Evolutionary conservation across 805 yeast species (phyloP).

Genomic region (Citeromyces nyonsensis): DNA sequence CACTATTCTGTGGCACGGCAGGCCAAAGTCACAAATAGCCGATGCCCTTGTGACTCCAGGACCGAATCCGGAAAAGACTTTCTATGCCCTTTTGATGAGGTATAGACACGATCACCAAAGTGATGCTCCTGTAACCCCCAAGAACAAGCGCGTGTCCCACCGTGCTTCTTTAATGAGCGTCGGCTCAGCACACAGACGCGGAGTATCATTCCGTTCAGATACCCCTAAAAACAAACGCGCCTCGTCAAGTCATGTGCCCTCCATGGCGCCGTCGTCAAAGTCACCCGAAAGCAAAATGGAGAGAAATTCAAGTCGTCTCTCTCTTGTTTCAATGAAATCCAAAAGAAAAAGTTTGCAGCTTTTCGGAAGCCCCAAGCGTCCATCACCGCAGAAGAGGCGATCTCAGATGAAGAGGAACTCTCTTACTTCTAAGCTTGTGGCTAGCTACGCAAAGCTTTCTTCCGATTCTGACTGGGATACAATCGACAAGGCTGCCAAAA

Average conservation of each 20-base stretch:
- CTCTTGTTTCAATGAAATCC: constrained; percentile 8
- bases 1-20: constrained; percentile 42
- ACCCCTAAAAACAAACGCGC: neutral
- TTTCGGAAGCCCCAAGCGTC: constrained; percentile 2
- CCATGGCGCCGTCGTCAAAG: constrained; percentile 6
- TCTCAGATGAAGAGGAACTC: constrained; percentile 42
- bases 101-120: constrained; percentile 17
- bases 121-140: neutral
- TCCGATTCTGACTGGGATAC: constrained; percentile 52
- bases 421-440: constrained; percentile 51
- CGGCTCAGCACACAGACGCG: constrained; percentile 27
- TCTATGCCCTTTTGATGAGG: constrained; percentile 17
- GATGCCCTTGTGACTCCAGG: constrained; percentile 11
- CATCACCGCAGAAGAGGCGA: constrained; percentile 7
- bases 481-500: constrained; percentile 55
- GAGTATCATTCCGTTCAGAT: constrained; percentile 21
- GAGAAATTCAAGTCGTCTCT: constrained; percentile 3
- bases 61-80: constrained; percentile 19
- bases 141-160: constrained; percentile 5
- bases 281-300: constrained; percentile 7
- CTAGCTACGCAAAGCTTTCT: constrained; percentile 60
- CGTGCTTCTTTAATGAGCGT: constrained; percentile 16
- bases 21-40: constrained; percentile 20
- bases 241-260: neutral
- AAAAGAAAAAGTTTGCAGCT: constrained; percentile 9